Evolutionary conservation across 768 basidiomycete genomes (phyloP).

Genomic region (Suillus subalutaceus): DNA sequence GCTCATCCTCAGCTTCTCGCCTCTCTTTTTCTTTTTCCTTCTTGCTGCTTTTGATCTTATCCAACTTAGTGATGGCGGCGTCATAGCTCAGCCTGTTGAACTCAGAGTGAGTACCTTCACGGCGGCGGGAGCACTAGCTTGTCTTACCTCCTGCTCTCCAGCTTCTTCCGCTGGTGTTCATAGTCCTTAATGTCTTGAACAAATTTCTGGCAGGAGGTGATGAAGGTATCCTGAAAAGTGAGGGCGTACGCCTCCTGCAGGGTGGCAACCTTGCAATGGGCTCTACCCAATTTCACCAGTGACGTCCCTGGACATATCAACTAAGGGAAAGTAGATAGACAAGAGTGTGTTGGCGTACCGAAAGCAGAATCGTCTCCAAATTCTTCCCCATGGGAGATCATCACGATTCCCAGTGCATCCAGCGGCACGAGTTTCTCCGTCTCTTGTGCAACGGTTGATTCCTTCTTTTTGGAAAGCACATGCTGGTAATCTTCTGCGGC

Average conservation of each 20-base stretch:
- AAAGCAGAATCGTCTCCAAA: conserved; percentile 77
- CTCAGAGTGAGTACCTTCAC: background rate
- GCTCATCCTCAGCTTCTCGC: conserved; percentile 80
- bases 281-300: conserved; percentile 75
- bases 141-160: conserved; percentile 79
- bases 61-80: conserved; percentile 68
- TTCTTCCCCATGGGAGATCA: conserved; percentile 85
- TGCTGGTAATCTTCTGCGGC: conserved; percentile 76
- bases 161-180: conserved; percentile 77
- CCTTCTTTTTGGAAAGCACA: conserved; percentile 75
- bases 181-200: conserved; percentile 83
- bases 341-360: conserved; percentile 43
- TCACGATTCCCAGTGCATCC: conserved; percentile 81
- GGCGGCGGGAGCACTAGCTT: background rate
- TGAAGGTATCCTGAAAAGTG: conserved; percentile 73
- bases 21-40: conserved; percentile 81
- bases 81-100: conserved; percentile 70
- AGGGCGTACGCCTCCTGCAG: conserved; percentile 82
- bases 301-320: conserved; percentile 54
- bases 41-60: conserved; percentile 70
- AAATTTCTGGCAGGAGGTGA: conserved; percentile 65
- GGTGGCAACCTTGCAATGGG: conserved; percentile 83
- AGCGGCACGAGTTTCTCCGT: conserved; percentile 72
- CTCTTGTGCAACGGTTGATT: conserved; percentile 61
- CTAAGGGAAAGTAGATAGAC: background rate